Evolutionary conservation across 2,329 filamentous ascomycete genomes (phyloP).

Genomic region (Metarhizium guizhouense): DNA sequence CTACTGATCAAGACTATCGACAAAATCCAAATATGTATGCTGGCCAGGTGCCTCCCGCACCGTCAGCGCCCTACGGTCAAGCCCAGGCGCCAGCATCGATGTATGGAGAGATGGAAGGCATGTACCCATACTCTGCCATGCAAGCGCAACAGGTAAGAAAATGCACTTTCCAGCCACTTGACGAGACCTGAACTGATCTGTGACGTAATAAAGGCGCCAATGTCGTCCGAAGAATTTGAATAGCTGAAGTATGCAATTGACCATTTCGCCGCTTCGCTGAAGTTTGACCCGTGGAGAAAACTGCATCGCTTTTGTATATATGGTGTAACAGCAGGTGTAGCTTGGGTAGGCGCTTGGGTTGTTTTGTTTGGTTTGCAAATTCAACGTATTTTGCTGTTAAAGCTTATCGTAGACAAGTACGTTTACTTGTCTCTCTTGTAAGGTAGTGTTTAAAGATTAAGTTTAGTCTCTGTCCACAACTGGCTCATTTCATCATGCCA

Average conservation of each 20-base stretch:
- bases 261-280: not conserved
- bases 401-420: slow-evolving; percentile 5
- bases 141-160: slow-evolving; percentile 70
- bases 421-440: not conserved
- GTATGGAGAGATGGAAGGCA: slow-evolving; percentile 72
- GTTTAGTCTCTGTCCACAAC: slow-evolving; percentile 1
- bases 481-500: slow-evolving; percentile 42
- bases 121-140: slow-evolving; percentile 78
- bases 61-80: slow-evolving; percentile 65
- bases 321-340: not conserved
- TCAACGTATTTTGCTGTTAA: slow-evolving; percentile 9
- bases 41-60: slow-evolving; percentile 66
- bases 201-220: slow-evolving; percentile 25
- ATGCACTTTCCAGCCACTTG: not conserved
- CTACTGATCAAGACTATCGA: slow-evolving; percentile 69
- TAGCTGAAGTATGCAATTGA: slow-evolving; percentile 12
- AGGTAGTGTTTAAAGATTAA: not conserved
- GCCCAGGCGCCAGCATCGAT: slow-evolving; percentile 58
- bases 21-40: slow-evolving; percentile 74
- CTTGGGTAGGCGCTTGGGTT: slow-evolving; percentile 10
- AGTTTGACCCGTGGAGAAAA: not conserved
- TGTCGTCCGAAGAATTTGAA: slow-evolving; percentile 38
- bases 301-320: not conserved
- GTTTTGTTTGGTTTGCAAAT: not conserved
- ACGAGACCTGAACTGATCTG: not conserved